Percentiles rank a stretch among this genome's conserved stretches.
These are phyloP conservation scores for Lolium multiflorum DNA, from an alignment of 176 grass and related monocot genomes.

Conservation along the genomic window DNA sequence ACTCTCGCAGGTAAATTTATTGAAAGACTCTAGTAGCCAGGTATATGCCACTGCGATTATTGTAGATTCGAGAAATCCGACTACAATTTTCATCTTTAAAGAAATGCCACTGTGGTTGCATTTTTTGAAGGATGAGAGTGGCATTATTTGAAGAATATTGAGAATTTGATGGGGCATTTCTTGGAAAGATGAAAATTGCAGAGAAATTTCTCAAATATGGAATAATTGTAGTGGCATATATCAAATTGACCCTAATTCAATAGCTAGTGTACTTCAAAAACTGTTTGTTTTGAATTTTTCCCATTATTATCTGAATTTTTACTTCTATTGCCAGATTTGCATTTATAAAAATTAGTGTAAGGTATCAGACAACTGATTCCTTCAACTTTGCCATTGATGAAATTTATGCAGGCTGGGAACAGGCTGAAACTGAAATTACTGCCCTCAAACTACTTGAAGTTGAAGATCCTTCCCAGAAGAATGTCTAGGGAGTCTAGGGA, in stretches of 20 bases:
- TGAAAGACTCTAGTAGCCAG: not conserved
- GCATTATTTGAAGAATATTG: too few species aligned
- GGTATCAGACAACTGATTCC: not conserved
- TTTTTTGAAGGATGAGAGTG: too few species aligned
- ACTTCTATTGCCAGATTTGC: slow-evolving; percentile 11
- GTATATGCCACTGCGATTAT: too few species aligned
- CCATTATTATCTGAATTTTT: not conserved
- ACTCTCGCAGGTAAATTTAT: slow-evolving; percentile 72
- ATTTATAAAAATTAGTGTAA: not conserved
- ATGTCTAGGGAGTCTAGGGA: slow-evolving; percentile 49
- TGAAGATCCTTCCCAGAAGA: slow-evolving; percentile 71
- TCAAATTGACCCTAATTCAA: not conserved
- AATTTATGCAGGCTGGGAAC: slow-evolving; percentile 76
- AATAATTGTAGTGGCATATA: too few species aligned
- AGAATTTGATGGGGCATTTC: too few species aligned
- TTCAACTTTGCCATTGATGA: not conserved
- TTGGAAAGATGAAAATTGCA: too few species aligned
- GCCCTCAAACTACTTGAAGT: slow-evolving; percentile 76
- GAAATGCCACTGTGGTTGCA: too few species aligned
- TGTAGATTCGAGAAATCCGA: too few species aligned
- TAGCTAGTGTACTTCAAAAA: slow-evolving; percentile 1
- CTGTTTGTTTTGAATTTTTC: not conserved
- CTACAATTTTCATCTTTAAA: too few species aligned
- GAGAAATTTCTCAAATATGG: too few species aligned
- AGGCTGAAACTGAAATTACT: slow-evolving; percentile 73